Base-by-base conservation (phyloP, 192 early-diverging fungal genomes). In the Coemansia javaensis region DNA sequence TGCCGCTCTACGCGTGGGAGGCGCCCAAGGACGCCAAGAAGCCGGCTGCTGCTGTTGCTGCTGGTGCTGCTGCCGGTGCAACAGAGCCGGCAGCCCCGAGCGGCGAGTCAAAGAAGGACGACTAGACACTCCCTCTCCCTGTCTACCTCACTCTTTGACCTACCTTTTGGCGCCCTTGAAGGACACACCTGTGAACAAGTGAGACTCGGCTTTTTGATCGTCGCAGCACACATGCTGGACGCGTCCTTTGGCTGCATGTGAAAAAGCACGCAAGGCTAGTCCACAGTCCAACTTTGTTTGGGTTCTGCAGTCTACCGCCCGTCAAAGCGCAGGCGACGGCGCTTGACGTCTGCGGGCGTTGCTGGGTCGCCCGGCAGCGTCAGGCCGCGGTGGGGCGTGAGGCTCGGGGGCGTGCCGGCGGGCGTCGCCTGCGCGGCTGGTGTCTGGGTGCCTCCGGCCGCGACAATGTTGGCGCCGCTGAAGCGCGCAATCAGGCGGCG, bases 1-100 rank as follows among this genome's bases (percentile, higher is more conserved):
- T 86, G 47, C 96, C 96, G 14, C 57, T 90, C 17, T 93, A 90
- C 80, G 92, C 77, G 42, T 96, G 86, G 85, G 87, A 86, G 45
- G 74, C 58, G 18, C 78, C 82, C 20, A 82, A 83, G 49, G 72
- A 73, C 23, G 52, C 59, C 32, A 54, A 44, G 16, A 32, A 43
- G n/a, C 42, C 49, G 7, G 38, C 38, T 32, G 47, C 24, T n/a
- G 16, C 43, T 32, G 24, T 14, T 17, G 41, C 7, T 12, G 41
- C 41, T 21, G 21, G 11, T 4, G 35, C 24, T 1, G 47, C 14
- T 1, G 16, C 27, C 15, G 40, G 36, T 14, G 21, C 47, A 8
- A n/a, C n/a, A n/a, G n/a, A n/a, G n/a, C n/a, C n/a, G n/a, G n/a
- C n/a, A n/a, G n/a, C n/a, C n/a, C n/a, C n/a, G n/a, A n/a, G n/a